Base-by-base conservation (phyloP, 805 yeast species). In the Schwanniomyces sp. region DNA sequence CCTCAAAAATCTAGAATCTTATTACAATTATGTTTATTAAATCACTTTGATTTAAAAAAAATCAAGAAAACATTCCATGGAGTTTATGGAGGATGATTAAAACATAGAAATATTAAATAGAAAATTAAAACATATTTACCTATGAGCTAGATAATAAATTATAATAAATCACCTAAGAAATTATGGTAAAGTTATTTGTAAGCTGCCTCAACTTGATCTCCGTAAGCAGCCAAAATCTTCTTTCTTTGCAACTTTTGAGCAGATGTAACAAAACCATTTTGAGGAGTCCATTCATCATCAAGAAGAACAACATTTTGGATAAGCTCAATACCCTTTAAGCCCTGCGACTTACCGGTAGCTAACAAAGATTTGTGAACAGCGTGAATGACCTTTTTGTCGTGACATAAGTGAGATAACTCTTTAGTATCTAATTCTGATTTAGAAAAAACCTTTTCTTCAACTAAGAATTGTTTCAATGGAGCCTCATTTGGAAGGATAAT, bases 221-320 rank as follows among this genome's bases (percentile, higher is more conserved):
- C 68, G 63, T 85, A 87, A 51, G 84, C 80, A 28, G 76, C 81
- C 57, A 89, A 72, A 62, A 94, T 94, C 76, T 87, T 87, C 77
- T 80, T 88, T 77, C 99, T 86, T 76, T 92, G 97, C 61, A 94
- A 79, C 73, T 94, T 94, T 72, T 91, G 97, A 24, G 99, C 99
- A 49, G 95, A 84, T 12, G 98, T 91, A 48, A 92, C 95, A 55
- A 74, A 89, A 0, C 97, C 98, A 63, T 83, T 88, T 69, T 90
- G 94, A 38, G 99, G 98, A 36, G 98, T 94, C 98, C 99, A 94
- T 74, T 94, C 99, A 44, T 84, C 92, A 54, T 88, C 91, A 48
- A 84, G 78, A 50, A 94, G 67, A 11, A 86, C 90, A 51, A 86
- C 77, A 56, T 91, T 96, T 54, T 81, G 82, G 48, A 94, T 64